Evolutionary conservation across 2,329 filamentous ascomycete species (phyloP).

Genomic region (Phyllosticta citriasiana): DNA sequence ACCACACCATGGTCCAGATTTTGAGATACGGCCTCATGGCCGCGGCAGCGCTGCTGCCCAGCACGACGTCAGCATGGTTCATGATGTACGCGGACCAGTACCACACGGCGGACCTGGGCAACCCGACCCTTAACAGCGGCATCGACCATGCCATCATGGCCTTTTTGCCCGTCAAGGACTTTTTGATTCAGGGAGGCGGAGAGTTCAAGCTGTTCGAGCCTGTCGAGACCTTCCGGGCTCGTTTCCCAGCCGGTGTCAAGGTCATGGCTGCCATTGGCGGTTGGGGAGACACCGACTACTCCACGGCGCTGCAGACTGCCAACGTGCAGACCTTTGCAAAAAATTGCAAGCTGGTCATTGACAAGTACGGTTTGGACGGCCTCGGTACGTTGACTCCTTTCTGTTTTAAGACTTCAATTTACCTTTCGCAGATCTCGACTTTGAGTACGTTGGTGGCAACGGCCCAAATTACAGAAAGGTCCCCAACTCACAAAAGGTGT

Average conservation of each 20-base stretch:
- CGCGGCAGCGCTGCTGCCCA: slow-evolving; percentile 1
- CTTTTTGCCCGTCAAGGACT: slow-evolving; percentile 31
- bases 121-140: slow-evolving; percentile 16
- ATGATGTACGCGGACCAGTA: slow-evolving; percentile 9
- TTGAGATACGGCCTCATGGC: not conserved
- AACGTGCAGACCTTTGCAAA: slow-evolving; percentile 50
- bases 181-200: slow-evolving; percentile 17
- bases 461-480: slow-evolving; percentile 55
- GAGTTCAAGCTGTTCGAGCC: slow-evolving; percentile 45
- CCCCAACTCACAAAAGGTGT: slow-evolving; percentile 48
- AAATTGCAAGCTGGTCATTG: slow-evolving; percentile 55
- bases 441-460: slow-evolving; percentile 56
- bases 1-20: not conserved
- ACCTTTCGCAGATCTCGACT: slow-evolving; percentile 49
- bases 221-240: slow-evolving; percentile 40
- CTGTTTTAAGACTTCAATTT: not conserved
- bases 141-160: slow-evolving; percentile 28
- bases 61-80: slow-evolving; percentile 2
- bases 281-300: slow-evolving; percentile 52
- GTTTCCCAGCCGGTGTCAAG: slow-evolving; percentile 48
- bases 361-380: slow-evolving; percentile 54
- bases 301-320: slow-evolving; percentile 16
- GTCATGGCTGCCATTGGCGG: slow-evolving; percentile 64
- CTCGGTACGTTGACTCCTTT: slow-evolving; percentile 34
- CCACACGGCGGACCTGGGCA: slow-evolving; percentile 5